A percentile compares a stretch with the other conserved stretches of the same genome.
Conservation (phyloP, 805 yeast genomes). For the Suhomyces canberraensis region DNA sequence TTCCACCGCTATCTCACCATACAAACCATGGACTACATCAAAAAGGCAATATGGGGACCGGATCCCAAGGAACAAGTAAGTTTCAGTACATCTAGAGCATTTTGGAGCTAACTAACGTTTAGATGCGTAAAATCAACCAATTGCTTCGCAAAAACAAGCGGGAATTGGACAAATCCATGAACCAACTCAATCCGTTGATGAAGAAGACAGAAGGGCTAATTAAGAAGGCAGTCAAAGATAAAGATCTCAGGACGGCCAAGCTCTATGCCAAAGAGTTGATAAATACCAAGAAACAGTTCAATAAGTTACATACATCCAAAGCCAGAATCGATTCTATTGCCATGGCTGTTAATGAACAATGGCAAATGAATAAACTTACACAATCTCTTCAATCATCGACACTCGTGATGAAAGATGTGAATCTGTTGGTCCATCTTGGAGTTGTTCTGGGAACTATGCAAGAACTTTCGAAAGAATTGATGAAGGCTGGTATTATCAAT, state of each 20-base stretch:
- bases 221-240: conserved; percentile 68
- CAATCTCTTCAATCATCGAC: conserved; percentile 79
- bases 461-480: conserved; percentile 79
- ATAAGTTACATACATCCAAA: conserved; percentile 70
- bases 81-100: conserved; percentile 2
- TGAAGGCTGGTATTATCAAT: conserved; percentile 81
- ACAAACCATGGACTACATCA: conserved; percentile 82
- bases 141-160: conserved; percentile 81
- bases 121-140: conserved; percentile 72
- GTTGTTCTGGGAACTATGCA: conserved; percentile 79
- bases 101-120: conserved; percentile 2
- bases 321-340: conserved; percentile 84
- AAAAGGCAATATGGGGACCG: conserved; percentile 92
- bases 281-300: conserved; percentile 68
- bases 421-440: conserved; percentile 72
- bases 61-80: conserved; percentile 85
- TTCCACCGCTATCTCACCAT: not conserved
- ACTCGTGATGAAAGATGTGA: conserved; percentile 84
- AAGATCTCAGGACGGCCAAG: conserved; percentile 72
- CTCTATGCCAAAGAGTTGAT: conserved; percentile 80
- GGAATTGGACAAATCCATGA: conserved; percentile 76
- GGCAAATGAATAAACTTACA: conserved; percentile 77
- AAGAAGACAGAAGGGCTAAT: conserved; percentile 77
- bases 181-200: conserved; percentile 55
- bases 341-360: conserved; percentile 89